Conservation (phyloP, 345 rosid genomes). For the Odontarrhena argentea region DNA sequence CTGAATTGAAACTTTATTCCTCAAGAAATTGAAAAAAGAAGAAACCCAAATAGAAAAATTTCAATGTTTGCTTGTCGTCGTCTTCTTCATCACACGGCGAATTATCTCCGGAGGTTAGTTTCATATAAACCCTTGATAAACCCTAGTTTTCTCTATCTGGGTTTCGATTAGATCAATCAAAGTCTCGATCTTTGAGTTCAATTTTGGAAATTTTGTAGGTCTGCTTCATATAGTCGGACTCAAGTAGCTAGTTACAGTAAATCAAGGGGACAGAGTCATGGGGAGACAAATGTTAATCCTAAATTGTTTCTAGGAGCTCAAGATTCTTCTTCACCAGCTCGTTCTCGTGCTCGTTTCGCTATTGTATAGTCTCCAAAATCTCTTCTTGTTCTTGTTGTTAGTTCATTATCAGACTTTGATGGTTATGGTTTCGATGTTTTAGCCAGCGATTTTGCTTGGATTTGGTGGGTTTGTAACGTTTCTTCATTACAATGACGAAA, state of each 20-base stretch:
- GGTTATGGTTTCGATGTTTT: conserved; percentile 32
- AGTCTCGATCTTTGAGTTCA: background rate
- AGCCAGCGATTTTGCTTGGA: conserved; percentile 69
- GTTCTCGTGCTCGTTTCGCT: conserved; percentile 45
- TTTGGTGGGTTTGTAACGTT: conserved; percentile 59
- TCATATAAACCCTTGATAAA: conserved; percentile 11
- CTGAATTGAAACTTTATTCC: background rate
- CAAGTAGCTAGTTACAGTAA: conserved; percentile 56
- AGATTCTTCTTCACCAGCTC: conserved; percentile 35
- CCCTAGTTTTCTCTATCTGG: conserved; percentile 23
- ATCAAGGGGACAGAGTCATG: conserved; percentile 46
- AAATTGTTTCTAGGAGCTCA: conserved; percentile 39
- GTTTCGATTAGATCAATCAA: background rate
- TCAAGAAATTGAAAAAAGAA: background rate
- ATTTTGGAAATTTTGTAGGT: conserved; percentile 38
- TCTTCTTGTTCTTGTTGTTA: conserved; percentile 12
- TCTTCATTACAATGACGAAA: conserved; percentile 78
- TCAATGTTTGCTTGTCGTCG: conserved; percentile 51
- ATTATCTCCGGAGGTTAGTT: conserved; percentile 45
- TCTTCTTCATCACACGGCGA: conserved; percentile 39
- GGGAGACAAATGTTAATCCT: conserved; percentile 34
- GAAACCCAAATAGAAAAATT: background rate
- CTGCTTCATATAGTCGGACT: conserved; percentile 46
- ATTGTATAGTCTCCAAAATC: conserved; percentile 50
- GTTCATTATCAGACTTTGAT: background rate